A percentile compares a stretch with the other conserved stretches of the same genome.
Conservation (phyloP, 768 basidiomycete species). For the Tulasnella sp. region DNA sequence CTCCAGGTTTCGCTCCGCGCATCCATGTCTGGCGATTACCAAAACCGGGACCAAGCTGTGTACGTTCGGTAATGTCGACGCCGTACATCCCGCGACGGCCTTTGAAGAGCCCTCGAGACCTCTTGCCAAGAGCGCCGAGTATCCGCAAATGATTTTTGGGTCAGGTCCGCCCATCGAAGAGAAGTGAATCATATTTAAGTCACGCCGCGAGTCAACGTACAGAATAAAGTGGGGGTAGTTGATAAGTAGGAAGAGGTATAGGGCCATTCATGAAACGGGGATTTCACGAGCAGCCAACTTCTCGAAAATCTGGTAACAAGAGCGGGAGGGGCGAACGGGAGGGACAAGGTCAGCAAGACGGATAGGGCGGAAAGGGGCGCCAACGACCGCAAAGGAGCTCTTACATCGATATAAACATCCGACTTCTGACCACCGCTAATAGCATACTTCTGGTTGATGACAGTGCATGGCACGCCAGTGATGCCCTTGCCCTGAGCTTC, state of each 20-base stretch:
- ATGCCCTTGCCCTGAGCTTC: slow-evolving; percentile 69
- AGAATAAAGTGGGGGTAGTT: neutral
- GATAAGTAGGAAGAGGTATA: neutral
- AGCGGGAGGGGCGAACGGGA: neutral
- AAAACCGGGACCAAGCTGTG: neutral
- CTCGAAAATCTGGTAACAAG: neutral
- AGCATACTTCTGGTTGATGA: slow-evolving; percentile 79
- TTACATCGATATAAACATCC: slow-evolving; percentile 55
- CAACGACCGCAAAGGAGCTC: neutral
- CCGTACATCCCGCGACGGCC: neutral
- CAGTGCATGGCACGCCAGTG: slow-evolving; percentile 76
- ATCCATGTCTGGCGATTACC: neutral
- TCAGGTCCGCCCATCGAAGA: neutral
- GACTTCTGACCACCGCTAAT: slow-evolving; percentile 73
- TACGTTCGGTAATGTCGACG: neutral
- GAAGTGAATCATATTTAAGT: slow-evolving; percentile 4
- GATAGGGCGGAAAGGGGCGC: neutral
- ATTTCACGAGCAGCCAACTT: neutral
- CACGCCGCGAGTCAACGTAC: neutral
- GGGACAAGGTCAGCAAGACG: neutral
- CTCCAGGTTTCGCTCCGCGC: neutral
- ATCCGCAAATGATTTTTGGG: neutral
- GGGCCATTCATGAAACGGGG: neutral
- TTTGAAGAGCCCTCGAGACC: neutral
- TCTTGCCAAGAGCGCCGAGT: neutral